Base-by-base conservation (phyloP, 169 alveolate genomes). In the Plasmodium relictum region DNA sequence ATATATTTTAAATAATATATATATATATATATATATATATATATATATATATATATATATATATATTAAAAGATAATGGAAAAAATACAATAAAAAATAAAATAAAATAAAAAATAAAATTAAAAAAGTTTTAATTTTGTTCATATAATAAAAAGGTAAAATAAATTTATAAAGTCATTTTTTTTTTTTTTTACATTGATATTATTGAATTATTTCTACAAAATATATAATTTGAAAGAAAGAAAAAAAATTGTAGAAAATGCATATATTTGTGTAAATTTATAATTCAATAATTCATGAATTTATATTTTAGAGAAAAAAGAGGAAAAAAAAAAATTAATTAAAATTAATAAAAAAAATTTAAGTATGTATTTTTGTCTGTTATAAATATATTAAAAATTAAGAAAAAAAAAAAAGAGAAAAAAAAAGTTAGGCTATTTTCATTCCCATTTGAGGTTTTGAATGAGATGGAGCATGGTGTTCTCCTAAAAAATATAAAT, bases 391-490 rank as follows among this genome's bases (percentile, higher is more conserved):
- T 44, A 58, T 73, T 73, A 73, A 56, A 58, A 58, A 58, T 73
- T 56, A 14, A 37, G 56, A 0, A 59, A 70, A 70, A 20, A 68
- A 7, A 39, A 45, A 48, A 20, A 70, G 52, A 56, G 44, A 37
- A n/a, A 16, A 74, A 22, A 39, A 6, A 22, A 10, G 8, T 54
- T 74, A 80, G n/a, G 90, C 90, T 65, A 80, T 80, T 68, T 80
- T 80, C 90, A 80, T 80, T 66, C 83, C 90, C 70, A 80, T 80
- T 56, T 65, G 90, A 12, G 80, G 73, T 59, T 80, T 80, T 6
- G 90, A 80, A n/a, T 80, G 90, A 59, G 90, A 80, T 8, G 90
- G 72, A 45, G 83, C 78, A 68, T 80, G 90, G 12, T 80, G 90
- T 54, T 80, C 90, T 61, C 90, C 90, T 80, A 22, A 14, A 70